Evolutionary conservation across 768 basidiomycete genomes (phyloP), one percentile per base, ranked within the genome.

Genomic region (Sarcodon sp.): DNA sequence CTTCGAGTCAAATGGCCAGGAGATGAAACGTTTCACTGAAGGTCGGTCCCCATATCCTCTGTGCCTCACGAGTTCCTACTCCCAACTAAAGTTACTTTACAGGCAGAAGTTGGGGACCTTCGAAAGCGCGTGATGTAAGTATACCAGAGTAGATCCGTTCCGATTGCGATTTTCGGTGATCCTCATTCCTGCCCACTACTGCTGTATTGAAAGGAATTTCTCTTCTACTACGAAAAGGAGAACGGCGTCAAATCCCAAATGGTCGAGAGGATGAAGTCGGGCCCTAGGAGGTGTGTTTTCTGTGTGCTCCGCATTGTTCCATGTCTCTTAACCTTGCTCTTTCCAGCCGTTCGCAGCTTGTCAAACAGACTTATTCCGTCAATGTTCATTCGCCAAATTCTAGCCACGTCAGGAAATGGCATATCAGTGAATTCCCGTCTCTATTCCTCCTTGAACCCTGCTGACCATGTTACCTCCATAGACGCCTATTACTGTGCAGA

Each of bases 401-500:
- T 38, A 39, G 54, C 18, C 55, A 41, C 13, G 39, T 41, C 8
- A 41, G 60, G 35, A 68, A 68, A 38, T 68, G 66, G 66, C 66
- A 68, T 43, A 54, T 68, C 13, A 68, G 66, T 68, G 47, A 36
- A 64, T 55, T 12, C 18, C 31, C 43, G 33, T n/a, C 36, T 38
- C 32, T 38, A 18, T 18, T 38, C 38, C 41, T 27, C 15, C 16
- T 9, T 13, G 18, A 27, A 15, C 15, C 31, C 35, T 43, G 39
- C 51, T 37, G 11, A 41, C 41, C 47, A 44, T 43, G 12, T 7
- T 34, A 35, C 50, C 16, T 27, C 44, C 45, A 8, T 54, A 88
- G 85, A 86, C 55, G 86, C 86, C 7, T 88, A 88, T 64, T 87
- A 79, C 57, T 83, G 80, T 0, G 71, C 77, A 37, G 77, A 81